A percentile compares a stretch with the other conserved stretches of the same genome.
phyloP scores from a whole-genome alignment of 257 asterid species.

The Ballota nigra region DNA sequence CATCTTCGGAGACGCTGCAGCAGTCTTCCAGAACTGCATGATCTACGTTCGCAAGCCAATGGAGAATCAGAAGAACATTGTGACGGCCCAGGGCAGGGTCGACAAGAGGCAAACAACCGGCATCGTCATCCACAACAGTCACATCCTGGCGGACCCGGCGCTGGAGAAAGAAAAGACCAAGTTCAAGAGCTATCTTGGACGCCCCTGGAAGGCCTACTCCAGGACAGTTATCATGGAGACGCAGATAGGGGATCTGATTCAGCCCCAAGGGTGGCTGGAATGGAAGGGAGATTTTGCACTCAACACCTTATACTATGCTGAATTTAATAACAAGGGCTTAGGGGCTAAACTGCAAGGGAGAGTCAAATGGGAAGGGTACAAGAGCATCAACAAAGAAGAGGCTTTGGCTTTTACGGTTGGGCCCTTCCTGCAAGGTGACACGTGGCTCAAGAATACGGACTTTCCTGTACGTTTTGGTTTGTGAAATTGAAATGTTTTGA shows the following conservation, averaged over 20 bases:
- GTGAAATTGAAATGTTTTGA: not conserved
- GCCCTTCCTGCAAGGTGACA: not conserved
- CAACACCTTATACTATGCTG: not conserved
- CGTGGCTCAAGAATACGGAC: not conserved
- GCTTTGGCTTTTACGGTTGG: not conserved
- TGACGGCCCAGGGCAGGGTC: not conserved
- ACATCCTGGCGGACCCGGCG: not conserved
- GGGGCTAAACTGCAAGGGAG: not conserved
- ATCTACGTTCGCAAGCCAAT: not conserved
- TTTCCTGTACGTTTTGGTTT: not conserved
- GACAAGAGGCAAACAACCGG: not conserved
- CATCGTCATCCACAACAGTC: not conserved
- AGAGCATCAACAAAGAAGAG: not conserved
- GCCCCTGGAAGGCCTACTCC: not conserved
- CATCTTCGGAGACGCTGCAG: constrained; percentile 8
- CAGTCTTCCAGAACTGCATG: not conserved
- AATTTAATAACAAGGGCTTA: not conserved
- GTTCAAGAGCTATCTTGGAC: not conserved
- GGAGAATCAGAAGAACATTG: not conserved
- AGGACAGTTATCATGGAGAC: constrained; percentile 7
- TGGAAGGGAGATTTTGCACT: not conserved
- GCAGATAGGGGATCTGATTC: not conserved
- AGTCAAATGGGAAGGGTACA: not conserved
- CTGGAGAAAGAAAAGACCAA: not conserved
- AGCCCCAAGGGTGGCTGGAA: not conserved